Evolutionary conservation across 2,329 filamentous ascomycete species (phyloP), one percentile per base, ranked within the genome.

Genomic region (Nigrospora oryzae): DNA sequence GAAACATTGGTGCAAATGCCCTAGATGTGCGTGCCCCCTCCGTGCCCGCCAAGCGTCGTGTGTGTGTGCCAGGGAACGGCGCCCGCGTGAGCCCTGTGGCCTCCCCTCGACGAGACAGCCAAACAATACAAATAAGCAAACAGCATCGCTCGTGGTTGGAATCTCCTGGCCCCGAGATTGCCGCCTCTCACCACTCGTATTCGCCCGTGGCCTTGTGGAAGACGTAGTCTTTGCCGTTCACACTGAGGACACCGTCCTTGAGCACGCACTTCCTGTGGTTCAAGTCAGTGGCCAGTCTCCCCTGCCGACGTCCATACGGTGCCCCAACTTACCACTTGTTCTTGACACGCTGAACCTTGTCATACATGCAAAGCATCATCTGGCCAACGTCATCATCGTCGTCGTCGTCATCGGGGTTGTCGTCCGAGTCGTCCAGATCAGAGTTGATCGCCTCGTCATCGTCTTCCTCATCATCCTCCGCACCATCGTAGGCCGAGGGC

Each of bases 371-470:
- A 36, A 98, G 82, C 87, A 98, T 97, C 61, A 94, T 90, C 55
- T 95, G 86, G 1, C 84, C 83, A 33, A 83, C 79, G 37, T 95
- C 90, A 48, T 94, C 89, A 13, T 89, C 87, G 42, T 93, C 90
- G 32, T 93, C 88, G 19, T 91, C 87, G 19, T 93, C 89, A 30
- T 86, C 83, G 15, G 81, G 68, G 11, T 88, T 83, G 49, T 97
- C 93, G 50, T 97, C 90, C 0, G 90, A 82, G 60, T 98, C 93
- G 61, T 98, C 93, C 4, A 98, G 81, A 57, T 98, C 93, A 1
- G 93, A 97, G 65, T 98, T 98, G 69, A 98, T 98, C 2, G 91
- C 93, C 63, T 98, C 90, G 53, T 95, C 91, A 52, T 96, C 90
- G 12, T 95, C 90, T 12, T 79, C 79, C 19, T 75, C 67, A 46